Conservation (phyloP, 2,329 filamentous ascomycete species). For the Cladosporium sp. region DNA sequence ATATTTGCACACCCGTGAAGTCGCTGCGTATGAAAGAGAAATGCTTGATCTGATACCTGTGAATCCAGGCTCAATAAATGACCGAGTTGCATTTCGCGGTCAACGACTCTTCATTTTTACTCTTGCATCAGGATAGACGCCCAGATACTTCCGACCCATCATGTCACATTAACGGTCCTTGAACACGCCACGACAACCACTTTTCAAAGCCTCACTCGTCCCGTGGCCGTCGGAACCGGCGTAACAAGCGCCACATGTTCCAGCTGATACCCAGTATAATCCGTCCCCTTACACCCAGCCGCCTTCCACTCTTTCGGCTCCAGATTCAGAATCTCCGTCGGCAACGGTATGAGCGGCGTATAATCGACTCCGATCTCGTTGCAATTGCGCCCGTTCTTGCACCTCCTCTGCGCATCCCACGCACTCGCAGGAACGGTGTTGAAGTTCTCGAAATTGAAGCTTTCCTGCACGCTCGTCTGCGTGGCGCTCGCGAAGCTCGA, state of each 20-base stretch:
- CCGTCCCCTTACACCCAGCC: not conserved
- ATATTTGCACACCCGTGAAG: too few species aligned
- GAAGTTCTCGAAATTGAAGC: constrained; percentile 8
- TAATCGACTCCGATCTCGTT: not conserved
- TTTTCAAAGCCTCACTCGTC: too few species aligned
- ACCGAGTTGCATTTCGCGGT: too few species aligned
- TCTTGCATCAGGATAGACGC: too few species aligned
- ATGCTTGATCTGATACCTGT: too few species aligned
- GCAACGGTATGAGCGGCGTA: not conserved
- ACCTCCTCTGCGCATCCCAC: not conserved
- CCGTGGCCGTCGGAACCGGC: not conserved
- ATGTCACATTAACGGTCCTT: too few species aligned
- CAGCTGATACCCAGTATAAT: not conserved
- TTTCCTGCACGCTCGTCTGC: not conserved
- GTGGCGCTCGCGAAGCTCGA: not conserved
- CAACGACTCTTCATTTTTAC: too few species aligned
- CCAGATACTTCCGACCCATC: too few species aligned
- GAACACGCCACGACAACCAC: too few species aligned
- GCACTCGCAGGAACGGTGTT: not conserved
- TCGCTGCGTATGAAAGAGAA: too few species aligned
- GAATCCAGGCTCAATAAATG: too few species aligned
- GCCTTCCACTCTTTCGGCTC: constrained; percentile 1
- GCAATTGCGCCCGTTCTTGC: not conserved
- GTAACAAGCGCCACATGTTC: not conserved
- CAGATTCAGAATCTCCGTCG: constrained; percentile 4